A percentile compares a stretch with the other conserved stretches of the same genome.
Conservation (phyloP, 108 stramenopile species). For the Cyclotella choctawhatcheeana region DNA sequence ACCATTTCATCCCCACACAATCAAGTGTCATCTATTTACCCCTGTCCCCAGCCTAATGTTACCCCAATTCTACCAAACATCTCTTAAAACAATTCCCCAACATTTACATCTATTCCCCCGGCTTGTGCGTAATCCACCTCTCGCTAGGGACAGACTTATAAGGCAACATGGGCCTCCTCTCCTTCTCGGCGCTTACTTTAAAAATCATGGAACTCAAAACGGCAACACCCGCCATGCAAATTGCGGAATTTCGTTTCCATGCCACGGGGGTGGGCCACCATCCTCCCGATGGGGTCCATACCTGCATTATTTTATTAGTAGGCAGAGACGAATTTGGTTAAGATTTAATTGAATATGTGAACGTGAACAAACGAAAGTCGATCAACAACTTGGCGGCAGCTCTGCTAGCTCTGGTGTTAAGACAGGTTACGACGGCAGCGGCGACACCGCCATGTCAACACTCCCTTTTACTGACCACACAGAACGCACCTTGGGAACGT, state of each 20-base stretch:
- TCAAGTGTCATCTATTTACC: too few relatives aligned
- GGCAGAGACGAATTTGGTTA: not conserved
- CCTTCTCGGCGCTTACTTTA: constrained; percentile 67
- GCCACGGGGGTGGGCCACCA: constrained; percentile 84
- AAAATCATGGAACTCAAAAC: constrained; percentile 59
- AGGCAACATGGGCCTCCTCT: constrained; percentile 76
- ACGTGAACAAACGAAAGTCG: too few relatives aligned
- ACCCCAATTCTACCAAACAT: too few relatives aligned
- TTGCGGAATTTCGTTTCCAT: constrained; percentile 79
- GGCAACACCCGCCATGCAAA: constrained; percentile 55
- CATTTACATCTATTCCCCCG: constrained; percentile 58
- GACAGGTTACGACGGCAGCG: too few relatives aligned
- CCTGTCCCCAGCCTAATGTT: too few relatives aligned
- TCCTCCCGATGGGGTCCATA: constrained; percentile 88
- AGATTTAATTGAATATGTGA: not conserved
- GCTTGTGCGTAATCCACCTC: constrained; percentile 59
- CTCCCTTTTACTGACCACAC: not conserved
- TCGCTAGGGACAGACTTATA: constrained; percentile 54
- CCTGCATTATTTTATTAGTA: constrained; percentile 54
- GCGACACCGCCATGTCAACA: too few relatives aligned
- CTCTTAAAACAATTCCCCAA: constrained; percentile 40
- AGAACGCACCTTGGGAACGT: constrained; percentile 82
- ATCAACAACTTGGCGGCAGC: too few relatives aligned
- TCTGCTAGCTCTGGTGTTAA: too few relatives aligned
- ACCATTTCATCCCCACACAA: too few relatives aligned